phyloP scores from a whole-genome alignment of 1,139 yeast genomes.

The Diutina scorzettiae region DNA sequence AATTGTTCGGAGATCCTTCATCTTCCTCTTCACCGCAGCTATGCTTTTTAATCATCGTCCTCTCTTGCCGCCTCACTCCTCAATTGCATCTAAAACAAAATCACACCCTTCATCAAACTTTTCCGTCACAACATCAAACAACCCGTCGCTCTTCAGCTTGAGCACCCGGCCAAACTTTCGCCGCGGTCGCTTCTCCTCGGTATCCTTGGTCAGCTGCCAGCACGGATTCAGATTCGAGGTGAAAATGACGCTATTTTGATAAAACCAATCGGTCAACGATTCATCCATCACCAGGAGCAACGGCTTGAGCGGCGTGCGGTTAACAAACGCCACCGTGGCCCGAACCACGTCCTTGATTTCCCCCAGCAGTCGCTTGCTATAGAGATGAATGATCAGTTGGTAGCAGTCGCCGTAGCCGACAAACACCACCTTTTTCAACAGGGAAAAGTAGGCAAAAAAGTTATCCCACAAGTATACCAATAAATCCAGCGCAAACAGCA shows the following conservation, averaged over 20 bases:
- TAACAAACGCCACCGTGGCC: slow-evolving; percentile 64
- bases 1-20: no score
- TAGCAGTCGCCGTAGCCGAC: slow-evolving; percentile 88
- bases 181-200: slow-evolving; percentile 59
- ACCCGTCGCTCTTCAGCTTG: slow-evolving; percentile 58
- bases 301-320: slow-evolving; percentile 54
- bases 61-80: slow-evolving; percentile 26
- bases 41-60: no score
- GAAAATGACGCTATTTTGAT: slow-evolving; percentile 73
- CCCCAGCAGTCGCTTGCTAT: slow-evolving; percentile 60
- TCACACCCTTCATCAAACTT: slow-evolving; percentile 79
- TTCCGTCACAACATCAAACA: slow-evolving; percentile 69
- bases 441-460: slow-evolving; percentile 60
- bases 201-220: slow-evolving; percentile 36
- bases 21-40: no score
- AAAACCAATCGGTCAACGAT: slow-evolving; percentile 83
- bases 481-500: slow-evolving; percentile 64
- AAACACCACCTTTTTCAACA: slow-evolving; percentile 59
- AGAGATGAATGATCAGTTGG: slow-evolving; percentile 74
- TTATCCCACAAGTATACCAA: slow-evolving; percentile 83
- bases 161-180: slow-evolving; percentile 85
- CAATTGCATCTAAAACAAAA: slow-evolving; percentile 66
- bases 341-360: slow-evolving; percentile 52
- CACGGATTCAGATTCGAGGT: slow-evolving; percentile 65
- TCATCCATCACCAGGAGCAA: slow-evolving; percentile 84